These are phyloP conservation scores for Colletotrichum noveboracense DNA, from an alignment of 2,329 filamentous ascomycete species.

Conservation along the genomic window DNA sequence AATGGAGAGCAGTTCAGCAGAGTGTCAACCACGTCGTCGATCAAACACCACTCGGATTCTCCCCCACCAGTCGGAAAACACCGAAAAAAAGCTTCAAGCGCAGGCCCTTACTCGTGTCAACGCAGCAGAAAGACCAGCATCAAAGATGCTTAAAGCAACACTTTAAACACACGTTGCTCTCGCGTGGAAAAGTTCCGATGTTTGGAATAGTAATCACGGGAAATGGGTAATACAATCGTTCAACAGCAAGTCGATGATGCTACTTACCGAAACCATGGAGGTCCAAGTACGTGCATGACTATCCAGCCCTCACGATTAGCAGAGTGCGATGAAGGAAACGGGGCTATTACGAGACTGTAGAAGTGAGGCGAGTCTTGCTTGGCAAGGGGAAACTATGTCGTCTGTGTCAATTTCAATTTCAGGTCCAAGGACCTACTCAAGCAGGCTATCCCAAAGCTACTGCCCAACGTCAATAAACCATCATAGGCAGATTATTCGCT, in stretches of 20 bases:
- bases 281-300: not conserved
- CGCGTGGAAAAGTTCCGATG: not conserved
- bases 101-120: not conserved
- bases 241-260: not conserved
- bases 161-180: not conserved
- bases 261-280: not conserved
- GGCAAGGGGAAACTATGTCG: not conserved
- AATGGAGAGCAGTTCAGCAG: not conserved
- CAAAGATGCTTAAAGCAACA: not conserved
- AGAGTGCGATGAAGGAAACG: not conserved
- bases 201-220: rapidly evolving
- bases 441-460: not conserved
- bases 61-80: not conserved
- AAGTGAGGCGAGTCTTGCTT: not conserved
- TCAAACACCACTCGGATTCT: not conserved
- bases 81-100: not conserved
- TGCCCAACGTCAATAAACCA: not conserved
- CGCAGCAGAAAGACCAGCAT: not conserved
- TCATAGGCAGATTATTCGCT: not conserved
- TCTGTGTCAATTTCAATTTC: not conserved
- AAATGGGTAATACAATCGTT: not conserved
- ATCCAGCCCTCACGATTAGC: not conserved
- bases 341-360: not conserved
- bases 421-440: not conserved
- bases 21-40: not conserved